These are phyloP conservation scores for Aspergillus panamensis DNA, from an alignment of 495 filamentous ascomycete genomes.

Conservation along the genomic window DNA sequence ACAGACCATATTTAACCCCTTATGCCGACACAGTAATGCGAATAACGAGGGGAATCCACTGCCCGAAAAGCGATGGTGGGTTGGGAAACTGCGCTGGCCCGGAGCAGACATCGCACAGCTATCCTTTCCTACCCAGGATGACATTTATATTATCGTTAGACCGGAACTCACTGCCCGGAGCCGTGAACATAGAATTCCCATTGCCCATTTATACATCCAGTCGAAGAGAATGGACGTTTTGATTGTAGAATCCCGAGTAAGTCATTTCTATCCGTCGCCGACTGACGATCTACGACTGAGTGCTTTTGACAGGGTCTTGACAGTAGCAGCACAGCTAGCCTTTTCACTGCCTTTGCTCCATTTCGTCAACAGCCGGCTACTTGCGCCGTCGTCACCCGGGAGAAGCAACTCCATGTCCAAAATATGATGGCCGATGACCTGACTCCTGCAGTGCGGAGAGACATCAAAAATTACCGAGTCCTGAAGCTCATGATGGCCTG, in stretches of 20 bases:
- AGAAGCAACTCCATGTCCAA: not conserved
- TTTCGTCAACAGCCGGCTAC: not conserved
- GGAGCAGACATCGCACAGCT: not conserved
- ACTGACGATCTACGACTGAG: not conserved
- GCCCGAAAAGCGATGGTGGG: not conserved
- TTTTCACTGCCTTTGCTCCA: conserved; percentile 2
- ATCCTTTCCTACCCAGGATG: not conserved
- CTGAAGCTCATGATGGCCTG: not conserved
- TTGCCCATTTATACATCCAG: not conserved
- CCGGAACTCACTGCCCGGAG: not conserved
- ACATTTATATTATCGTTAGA: not conserved
- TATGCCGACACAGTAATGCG: not conserved
- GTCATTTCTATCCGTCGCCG: not conserved
- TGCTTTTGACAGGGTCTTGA: not conserved
- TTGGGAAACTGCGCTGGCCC: not conserved
- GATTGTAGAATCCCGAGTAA: not conserved
- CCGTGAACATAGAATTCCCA: not conserved
- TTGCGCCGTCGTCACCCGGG: not conserved
- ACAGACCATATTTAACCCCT: not conserved
- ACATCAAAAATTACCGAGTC: conserved; percentile 6
- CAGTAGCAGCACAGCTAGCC: conserved; percentile 3
- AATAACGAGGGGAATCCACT: not conserved
- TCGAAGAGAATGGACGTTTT: not conserved
- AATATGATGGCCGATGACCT: not conserved
- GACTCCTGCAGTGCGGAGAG: not conserved